phyloP scores from a whole-genome alignment of 176 grass and related monocot genomes.

The Oryza officinalis region DNA sequence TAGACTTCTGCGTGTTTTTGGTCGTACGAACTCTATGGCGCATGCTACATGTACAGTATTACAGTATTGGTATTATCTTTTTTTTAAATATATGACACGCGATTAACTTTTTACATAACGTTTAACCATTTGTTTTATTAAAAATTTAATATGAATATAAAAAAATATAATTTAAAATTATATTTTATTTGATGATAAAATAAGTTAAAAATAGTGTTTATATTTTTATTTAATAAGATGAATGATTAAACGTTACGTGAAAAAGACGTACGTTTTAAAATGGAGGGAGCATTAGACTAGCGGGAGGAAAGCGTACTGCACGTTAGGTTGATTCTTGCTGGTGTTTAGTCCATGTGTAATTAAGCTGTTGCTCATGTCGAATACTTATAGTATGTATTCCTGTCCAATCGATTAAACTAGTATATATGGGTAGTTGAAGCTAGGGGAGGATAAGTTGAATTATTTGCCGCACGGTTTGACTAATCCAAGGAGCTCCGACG shows the following conservation, averaged over 20 bases:
- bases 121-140: too few relatives aligned
- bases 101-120: too few relatives aligned
- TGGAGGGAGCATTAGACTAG: too few relatives aligned
- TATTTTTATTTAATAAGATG: too few relatives aligned
- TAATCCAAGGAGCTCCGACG: neutral
- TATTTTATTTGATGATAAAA: too few relatives aligned
- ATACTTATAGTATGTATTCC: neutral
- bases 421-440: neutral
- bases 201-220: too few relatives aligned
- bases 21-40: neutral
- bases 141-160: too few relatives aligned
- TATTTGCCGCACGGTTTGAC: neutral
- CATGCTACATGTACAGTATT: neutral
- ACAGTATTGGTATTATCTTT: too few relatives aligned
- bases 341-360: neutral
- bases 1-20: neutral
- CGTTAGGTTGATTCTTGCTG: neutral
- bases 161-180: too few relatives aligned
- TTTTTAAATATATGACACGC: too few relatives aligned
- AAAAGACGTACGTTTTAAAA: too few relatives aligned
- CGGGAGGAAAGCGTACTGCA: neutral
- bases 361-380: neutral
- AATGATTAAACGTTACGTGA: too few relatives aligned
- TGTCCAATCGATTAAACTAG: neutral
- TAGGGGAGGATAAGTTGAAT: neutral